These are phyloP conservation scores for Quercus cerris DNA, from an alignment of 306 rosid genomes.

Conservation along the genomic window DNA sequence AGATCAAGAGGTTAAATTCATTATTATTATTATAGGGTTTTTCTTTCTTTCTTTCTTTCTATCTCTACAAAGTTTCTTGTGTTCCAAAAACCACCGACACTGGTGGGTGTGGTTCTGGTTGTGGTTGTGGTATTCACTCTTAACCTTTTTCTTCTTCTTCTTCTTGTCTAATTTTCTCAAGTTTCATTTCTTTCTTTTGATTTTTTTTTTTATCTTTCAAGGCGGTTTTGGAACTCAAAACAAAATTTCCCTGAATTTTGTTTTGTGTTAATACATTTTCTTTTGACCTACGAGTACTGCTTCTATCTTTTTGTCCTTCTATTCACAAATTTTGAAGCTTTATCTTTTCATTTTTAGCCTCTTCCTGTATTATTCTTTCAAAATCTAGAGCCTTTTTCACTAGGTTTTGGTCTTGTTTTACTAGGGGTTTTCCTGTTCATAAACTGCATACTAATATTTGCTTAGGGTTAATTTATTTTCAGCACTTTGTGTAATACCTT, in stretches of 20 bases:
- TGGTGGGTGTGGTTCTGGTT: not conserved
- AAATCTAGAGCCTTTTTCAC: not conserved
- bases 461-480: not conserved
- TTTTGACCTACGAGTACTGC: not conserved
- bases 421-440: not conserved
- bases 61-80: not conserved
- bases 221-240: constrained; percentile 2
- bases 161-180: not conserved
- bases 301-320: no score
- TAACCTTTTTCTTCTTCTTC: not conserved
- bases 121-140: constrained; percentile 3
- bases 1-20: constrained; percentile 13
- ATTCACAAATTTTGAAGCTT: not conserved
- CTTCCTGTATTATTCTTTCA: no score
- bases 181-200: not conserved
- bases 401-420: not conserved
- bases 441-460: not conserved
- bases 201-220: not conserved
- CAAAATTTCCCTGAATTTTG: not conserved
- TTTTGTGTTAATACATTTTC: not conserved
- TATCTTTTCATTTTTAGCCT: not conserved
- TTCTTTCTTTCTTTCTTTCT: not conserved
- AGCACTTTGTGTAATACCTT: no score
- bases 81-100: constrained; percentile 23
- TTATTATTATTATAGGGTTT: not conserved